Conservation (phyloP, 208 protist genomes). For the Wallacemonas sp. region DNA sequence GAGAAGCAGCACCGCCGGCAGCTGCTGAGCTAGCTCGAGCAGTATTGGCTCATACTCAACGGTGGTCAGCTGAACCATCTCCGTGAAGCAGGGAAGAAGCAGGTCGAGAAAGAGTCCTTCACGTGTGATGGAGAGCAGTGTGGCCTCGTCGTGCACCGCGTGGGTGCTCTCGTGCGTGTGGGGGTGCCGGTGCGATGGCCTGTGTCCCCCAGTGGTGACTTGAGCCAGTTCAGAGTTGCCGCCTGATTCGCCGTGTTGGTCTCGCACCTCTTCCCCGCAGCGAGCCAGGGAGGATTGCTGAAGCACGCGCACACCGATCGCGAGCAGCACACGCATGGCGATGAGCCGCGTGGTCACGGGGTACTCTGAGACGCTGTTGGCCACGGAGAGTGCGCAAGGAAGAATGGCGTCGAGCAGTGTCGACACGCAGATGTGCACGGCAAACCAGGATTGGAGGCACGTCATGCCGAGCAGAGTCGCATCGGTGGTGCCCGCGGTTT, state of each 20-base stretch:
- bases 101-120: slow-evolving; percentile 57
- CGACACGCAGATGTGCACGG: slow-evolving; percentile 23
- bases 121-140: slow-evolving; percentile 15
- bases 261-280: too few relatives aligned
- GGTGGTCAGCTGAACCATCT: slow-evolving; percentile 17
- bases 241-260: too few relatives aligned
- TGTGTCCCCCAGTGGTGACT: too few relatives aligned
- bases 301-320: slow-evolving; percentile 18
- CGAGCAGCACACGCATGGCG: slow-evolving; percentile 45
- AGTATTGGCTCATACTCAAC: slow-evolving; percentile 25
- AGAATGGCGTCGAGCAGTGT: slow-evolving; percentile 40
- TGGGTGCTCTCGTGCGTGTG: slow-evolving; percentile 6
- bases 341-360: slow-evolving; percentile 35
- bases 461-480: slow-evolving; percentile 40
- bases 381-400: slow-evolving; percentile 39
- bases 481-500: slow-evolving; percentile 31
- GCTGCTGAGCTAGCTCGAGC: slow-evolving; percentile 52
- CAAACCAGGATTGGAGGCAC: slow-evolving; percentile 30
- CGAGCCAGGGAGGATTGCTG: neutral
- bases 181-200: too few relatives aligned
- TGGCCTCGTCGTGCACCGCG: neutral
- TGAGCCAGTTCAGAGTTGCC: too few relatives aligned
- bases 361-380: slow-evolving; percentile 28
- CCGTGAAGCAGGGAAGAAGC: slow-evolving; percentile 47
- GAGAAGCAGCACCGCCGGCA: slow-evolving; percentile 60